These are phyloP conservation scores for Prunus mongolica DNA, from an alignment of 306 rosid species.

Conservation along the genomic window DNA sequence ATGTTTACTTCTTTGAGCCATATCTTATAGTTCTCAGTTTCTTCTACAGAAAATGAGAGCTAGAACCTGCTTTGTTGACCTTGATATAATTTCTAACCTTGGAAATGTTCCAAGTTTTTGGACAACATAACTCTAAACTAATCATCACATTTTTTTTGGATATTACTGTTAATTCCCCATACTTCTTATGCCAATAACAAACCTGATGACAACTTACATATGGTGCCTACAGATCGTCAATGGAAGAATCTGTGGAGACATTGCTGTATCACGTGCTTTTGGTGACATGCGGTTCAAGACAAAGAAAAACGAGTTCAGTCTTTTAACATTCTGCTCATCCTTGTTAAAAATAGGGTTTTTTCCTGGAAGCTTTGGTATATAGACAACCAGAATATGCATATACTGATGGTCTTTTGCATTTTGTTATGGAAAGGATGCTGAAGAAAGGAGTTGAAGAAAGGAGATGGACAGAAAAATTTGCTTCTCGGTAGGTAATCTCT, in stretches of 20 bases:
- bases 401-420: conserved; percentile 36
- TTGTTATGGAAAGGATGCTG: conserved; percentile 67
- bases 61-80: background rate
- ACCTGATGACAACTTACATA: conserved; percentile 20
- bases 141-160: background rate
- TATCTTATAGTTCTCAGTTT: background rate
- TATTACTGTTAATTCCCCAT: background rate
- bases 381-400: conserved; percentile 5
- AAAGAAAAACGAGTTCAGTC: conserved; percentile 77
- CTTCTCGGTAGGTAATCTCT: conserved; percentile 72
- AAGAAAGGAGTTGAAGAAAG: conserved; percentile 79
- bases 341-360: conserved; percentile 11
- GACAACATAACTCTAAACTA: background rate
- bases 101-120: background rate
- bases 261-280: conserved; percentile 95
- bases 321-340: conserved; percentile 26
- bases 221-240: conserved; percentile 58
- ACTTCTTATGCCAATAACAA: background rate
- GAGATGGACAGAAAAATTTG: conserved; percentile 87
- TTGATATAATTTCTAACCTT: background rate
- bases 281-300: conserved; percentile 93
- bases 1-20: too few species aligned
- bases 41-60: background rate
- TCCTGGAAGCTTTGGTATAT: conserved; percentile 19
- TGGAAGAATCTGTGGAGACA: conserved; percentile 97